These are phyloP conservation scores for Phytophthora hybrid DNA, from an alignment of 352 stramenopile species.

Conservation along the genomic window DNA sequence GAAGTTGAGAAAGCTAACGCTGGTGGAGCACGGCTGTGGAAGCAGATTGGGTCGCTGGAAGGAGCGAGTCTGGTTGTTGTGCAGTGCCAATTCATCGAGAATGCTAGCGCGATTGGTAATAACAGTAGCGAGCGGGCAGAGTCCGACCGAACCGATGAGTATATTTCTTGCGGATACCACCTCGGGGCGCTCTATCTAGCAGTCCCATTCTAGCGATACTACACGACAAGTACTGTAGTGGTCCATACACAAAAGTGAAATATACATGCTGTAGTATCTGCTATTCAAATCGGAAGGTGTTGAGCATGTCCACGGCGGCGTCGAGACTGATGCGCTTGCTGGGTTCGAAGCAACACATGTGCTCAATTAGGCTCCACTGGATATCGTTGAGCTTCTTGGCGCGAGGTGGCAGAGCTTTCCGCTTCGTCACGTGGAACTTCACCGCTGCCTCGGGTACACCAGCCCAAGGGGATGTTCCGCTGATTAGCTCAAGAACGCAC, in stretches of 20 bases:
- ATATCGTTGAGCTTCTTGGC: slow-evolving; percentile 16
- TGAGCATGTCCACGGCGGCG: slow-evolving; percentile 35
- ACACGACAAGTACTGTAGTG: not conserved
- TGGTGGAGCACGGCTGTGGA: slow-evolving; percentile 61
- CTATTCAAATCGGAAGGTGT: slow-evolving; percentile 27
- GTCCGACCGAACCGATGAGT: slow-evolving; percentile 12
- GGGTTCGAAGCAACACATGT: slow-evolving; percentile 37
- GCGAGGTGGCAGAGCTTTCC: slow-evolving; percentile 21
- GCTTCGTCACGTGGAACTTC: slow-evolving; percentile 36
- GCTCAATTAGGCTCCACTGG: slow-evolving; percentile 40
- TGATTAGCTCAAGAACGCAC: slow-evolving; percentile 44
- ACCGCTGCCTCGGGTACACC: slow-evolving; percentile 30
- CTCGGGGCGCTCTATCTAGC: slow-evolving; percentile 73
- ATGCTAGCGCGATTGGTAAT: not conserved
- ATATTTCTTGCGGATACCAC: slow-evolving; percentile 19
- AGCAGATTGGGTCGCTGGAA: slow-evolving; percentile 76
- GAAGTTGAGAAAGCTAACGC: slow-evolving; percentile 12
- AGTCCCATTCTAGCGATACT: slow-evolving; percentile 48
- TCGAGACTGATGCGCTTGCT: slow-evolving; percentile 27
- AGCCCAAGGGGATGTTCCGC: slow-evolving; percentile 32
- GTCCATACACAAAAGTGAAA: not conserved
- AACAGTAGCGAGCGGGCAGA: slow-evolving; percentile 26
- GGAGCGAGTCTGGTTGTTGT: slow-evolving; percentile 70
- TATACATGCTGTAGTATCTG: not conserved
- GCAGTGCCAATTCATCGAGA: slow-evolving; percentile 71